Evolutionary conservation across 176 grass and related monocot genomes (phyloP).

Genomic region (Raddia guianensis): DNA sequence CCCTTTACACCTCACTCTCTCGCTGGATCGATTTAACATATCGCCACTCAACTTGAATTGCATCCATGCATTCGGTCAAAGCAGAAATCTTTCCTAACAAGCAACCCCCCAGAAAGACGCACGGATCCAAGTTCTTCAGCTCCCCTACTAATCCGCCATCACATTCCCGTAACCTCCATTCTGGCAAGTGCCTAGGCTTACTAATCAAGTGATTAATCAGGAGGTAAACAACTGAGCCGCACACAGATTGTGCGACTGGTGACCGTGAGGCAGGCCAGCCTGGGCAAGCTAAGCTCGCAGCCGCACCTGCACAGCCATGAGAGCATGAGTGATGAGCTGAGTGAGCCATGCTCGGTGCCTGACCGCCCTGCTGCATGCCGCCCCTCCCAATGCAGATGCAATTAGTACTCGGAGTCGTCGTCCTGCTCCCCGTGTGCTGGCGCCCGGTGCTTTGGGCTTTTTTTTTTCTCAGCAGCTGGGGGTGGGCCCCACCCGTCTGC

Average conservation of each 20-base stretch:
- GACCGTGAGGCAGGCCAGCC: constrained; percentile 54
- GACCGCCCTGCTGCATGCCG: not conserved
- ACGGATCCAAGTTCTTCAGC: not conserved
- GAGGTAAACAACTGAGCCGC: not conserved
- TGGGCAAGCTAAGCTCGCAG: constrained; percentile 43
- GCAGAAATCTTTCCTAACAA: constrained; percentile 31
- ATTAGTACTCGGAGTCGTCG: constrained; percentile 29
- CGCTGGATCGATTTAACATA: constrained; percentile 31
- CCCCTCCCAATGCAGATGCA: constrained; percentile 46
- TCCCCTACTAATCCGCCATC: not conserved
- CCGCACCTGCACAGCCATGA: constrained; percentile 7
- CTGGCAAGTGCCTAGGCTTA: not conserved
- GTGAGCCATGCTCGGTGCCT: constrained; percentile 23
- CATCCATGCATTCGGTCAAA: constrained; percentile 16
- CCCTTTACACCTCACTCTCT: constrained; percentile 44
- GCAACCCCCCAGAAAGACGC: not conserved
- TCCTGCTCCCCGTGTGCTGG: constrained; percentile 57
- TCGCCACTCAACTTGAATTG: not conserved
- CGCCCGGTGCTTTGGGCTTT: constrained; percentile 40
- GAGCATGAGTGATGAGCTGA: not conserved
- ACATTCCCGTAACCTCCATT: not conserved
- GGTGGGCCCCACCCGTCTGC: constrained; percentile 39
- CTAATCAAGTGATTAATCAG: not conserved
- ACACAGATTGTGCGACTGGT: not conserved
- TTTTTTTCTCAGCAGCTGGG: constrained; percentile 20